Base-by-base conservation (phyloP, 1,284 basidiomycete genomes). In the Schizopora paradoxa region DNA sequence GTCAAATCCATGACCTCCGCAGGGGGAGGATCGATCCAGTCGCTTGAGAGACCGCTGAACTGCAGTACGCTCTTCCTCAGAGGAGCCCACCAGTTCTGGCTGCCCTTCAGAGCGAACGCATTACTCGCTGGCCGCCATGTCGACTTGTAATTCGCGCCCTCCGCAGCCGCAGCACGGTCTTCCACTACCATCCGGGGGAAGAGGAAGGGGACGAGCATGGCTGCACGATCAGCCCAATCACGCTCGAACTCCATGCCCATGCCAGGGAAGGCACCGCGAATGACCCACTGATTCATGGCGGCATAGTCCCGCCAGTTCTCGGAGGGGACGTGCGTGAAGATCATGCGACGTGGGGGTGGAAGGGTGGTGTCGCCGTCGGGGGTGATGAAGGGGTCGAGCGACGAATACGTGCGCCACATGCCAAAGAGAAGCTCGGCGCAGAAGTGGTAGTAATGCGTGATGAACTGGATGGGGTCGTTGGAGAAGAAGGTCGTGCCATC, bases 351-450 rank as follows among this genome's bases (percentile, higher is more conserved):
- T 0, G 85, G 77, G 0, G 83, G 70, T 0, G 86, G 85, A 16
- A 94, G 79, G 0, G 71, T 66, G 2, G 83, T 83, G 38, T 74
- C 72, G 16, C 88, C 89, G 29, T 72, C 66, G 0, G 74, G 54
- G 7, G 79, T 64, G 51, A 91, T 89, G 19, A 66, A 67, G 1
- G 76, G 74, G 61, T 91, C 89, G 13, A 92, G 71, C 1, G 86
- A 82, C 26, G 88, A 77, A 59, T 92, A 93, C 0, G 89, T 82
- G 18, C 89, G 75, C 90, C 90, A 93, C 54, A 92, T 76, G 35
- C 91, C 90, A 51, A 90, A 89, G 65, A 87, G 83, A 13, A 92
- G 76, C 60, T 95, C 91, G 4, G 91, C 91, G 23, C 86, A 81
- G 76, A 85, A 92, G 57, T 89, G 84, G 60, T 87, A 88, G 57